phyloP scores from a whole-genome alignment of 2,329 filamentous ascomycete species.

The Penicillium sp. region DNA sequence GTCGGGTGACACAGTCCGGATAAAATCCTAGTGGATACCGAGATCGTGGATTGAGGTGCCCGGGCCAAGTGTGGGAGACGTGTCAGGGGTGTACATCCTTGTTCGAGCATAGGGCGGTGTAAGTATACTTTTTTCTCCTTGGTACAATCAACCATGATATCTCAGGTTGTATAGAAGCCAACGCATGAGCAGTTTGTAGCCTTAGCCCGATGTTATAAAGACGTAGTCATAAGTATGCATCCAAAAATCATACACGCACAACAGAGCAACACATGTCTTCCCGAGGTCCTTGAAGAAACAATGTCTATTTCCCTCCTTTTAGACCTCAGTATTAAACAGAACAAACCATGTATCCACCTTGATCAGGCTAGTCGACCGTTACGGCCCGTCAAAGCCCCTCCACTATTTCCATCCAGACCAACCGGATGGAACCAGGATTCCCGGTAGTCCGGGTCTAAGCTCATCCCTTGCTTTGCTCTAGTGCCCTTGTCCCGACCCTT shows the following conservation, averaged over 20 bases:
- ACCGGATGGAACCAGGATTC: constrained; percentile 4
- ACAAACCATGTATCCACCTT: neutral
- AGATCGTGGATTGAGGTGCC: constrained; percentile 5
- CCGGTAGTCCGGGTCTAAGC: neutral
- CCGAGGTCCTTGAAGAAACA: too few relatives aligned
- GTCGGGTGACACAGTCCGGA: neutral
- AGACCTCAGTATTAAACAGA: neutral
- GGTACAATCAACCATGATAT: neutral
- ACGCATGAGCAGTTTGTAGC: neutral
- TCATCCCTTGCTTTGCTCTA: constrained; percentile 5
- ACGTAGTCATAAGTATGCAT: neutral
- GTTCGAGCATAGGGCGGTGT: neutral
- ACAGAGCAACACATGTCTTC: neutral
- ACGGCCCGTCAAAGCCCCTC: constrained; percentile 1
- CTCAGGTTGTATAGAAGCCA: neutral
- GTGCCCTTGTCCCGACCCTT: neutral
- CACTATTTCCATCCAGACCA: constrained; percentile 2
- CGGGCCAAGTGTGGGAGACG: neutral
- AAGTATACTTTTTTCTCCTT: neutral
- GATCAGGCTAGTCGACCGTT: constrained; percentile 18
- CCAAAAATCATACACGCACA: neutral
- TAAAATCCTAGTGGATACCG: neutral
- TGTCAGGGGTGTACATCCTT: neutral
- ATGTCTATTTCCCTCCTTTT: neutral
- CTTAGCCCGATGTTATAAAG: neutral